Evolutionary conservation across 768 basidiomycete genomes (phyloP).

Genomic region (Xerocomus potaroensis): DNA sequence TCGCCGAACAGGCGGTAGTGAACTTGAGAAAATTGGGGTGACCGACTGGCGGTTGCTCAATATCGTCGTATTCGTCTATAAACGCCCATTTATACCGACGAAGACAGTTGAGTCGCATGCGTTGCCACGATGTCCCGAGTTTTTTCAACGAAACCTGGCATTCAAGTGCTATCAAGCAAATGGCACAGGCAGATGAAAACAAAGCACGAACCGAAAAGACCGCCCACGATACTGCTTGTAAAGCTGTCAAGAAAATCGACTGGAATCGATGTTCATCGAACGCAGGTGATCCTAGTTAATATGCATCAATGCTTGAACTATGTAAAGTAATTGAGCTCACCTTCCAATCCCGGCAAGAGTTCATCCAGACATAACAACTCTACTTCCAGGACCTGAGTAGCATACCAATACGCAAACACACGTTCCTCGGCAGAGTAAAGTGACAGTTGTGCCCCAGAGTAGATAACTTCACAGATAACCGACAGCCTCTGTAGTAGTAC

Average conservation of each 20-base stretch:
- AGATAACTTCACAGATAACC: conserved; percentile 60
- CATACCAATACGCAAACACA: conserved; percentile 76
- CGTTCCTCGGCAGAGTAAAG: conserved; percentile 66
- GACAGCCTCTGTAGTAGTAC: conserved; percentile 58
- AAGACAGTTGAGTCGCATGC: conserved; percentile 52
- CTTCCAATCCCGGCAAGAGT: conserved; percentile 36
- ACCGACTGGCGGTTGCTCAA: conserved; percentile 41
- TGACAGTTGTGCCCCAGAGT: conserved; percentile 75
- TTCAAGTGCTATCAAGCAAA: background rate
- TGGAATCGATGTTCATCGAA: conserved; percentile 49
- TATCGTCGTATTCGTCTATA: conserved; percentile 51
- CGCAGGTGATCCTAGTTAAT: conserved; percentile 20
- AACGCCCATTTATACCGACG: conserved; percentile 82
- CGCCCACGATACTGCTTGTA: conserved; percentile 53
- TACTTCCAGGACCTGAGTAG: conserved; percentile 48
- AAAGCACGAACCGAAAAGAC: conserved; percentile 46
- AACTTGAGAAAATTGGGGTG: conserved; percentile 58
- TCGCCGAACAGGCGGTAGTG: conserved; percentile 35
- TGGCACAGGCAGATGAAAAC: background rate
- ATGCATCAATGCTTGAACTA: background rate
- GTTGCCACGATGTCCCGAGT: conserved; percentile 45
- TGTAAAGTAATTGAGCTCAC: conserved; percentile 29
- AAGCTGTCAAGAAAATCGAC: conserved; percentile 46
- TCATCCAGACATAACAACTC: conserved; percentile 54
- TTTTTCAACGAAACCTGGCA: conserved; percentile 47